These are phyloP conservation scores for Tetrahymena malaccensis DNA, from an alignment of 73 alveolate genomes.

Conservation along the genomic window DNA sequence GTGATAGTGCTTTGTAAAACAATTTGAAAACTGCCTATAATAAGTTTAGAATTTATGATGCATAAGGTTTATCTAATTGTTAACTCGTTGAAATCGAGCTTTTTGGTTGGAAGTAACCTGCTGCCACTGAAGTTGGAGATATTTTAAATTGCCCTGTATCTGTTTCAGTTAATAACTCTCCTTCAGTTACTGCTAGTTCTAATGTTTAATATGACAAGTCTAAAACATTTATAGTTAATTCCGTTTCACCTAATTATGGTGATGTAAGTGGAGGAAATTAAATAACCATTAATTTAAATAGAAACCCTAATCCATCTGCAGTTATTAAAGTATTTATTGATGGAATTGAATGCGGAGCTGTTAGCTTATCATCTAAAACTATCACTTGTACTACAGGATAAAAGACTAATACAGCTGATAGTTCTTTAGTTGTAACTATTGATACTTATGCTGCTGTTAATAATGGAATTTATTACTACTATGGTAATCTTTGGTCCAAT, in stretches of 20 bases:
- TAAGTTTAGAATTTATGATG: constrained; percentile 4
- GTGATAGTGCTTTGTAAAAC: background rate
- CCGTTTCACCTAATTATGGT: background rate
- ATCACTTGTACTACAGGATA: constrained; percentile 45
- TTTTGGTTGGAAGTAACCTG: constrained; percentile 8
- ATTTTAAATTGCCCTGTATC: constrained; percentile 3
- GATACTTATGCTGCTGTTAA: constrained; percentile 41
- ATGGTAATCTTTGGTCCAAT: constrained; percentile 54
- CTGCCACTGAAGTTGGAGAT: background rate
- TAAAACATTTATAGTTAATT: background rate
- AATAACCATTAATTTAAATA: background rate
- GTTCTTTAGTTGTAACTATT: background rate
- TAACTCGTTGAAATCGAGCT: constrained; percentile 18
- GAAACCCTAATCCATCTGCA: constrained; percentile 13
- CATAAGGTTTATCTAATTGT: constrained; percentile 22
- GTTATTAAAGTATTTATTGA: constrained; percentile 46
- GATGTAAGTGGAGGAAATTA: background rate
- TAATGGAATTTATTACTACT: constrained; percentile 33
- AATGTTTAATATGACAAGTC: constrained; percentile 1
- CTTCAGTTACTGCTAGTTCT: background rate
- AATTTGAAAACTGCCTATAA: background rate
- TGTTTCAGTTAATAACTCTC: background rate
- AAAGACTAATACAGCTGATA: constrained; percentile 19
- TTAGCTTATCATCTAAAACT: constrained; percentile 1
- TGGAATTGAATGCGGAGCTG: constrained; percentile 43